These are phyloP conservation scores for Rhodotorula kratochvilovae DNA, from an alignment of 768 basidiomycete genomes.

Conservation along the genomic window DNA sequence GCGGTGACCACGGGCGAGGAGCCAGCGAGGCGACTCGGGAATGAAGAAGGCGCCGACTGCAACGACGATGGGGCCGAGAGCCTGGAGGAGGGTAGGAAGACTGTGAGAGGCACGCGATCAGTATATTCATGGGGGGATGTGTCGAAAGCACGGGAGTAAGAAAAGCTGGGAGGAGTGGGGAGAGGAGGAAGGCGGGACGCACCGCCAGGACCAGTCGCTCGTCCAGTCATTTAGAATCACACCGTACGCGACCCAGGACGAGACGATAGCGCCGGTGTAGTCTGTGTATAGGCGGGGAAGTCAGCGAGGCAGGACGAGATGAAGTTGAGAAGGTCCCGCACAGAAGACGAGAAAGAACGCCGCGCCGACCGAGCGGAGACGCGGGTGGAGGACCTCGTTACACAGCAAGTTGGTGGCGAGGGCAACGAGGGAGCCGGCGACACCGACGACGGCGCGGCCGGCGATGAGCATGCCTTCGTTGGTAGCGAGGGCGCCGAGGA, in stretches of 20 bases:
- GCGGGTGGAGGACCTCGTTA: slow-evolving; percentile 50
- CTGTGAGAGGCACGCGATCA: no score
- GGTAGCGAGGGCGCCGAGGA: slow-evolving; percentile 18
- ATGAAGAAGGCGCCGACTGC: slow-evolving; percentile 52
- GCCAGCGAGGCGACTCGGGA: slow-evolving; percentile 79
- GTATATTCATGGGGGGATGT: no score
- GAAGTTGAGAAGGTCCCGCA: not conserved
- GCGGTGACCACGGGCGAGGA: slow-evolving; percentile 69
- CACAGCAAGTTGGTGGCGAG: slow-evolving; percentile 41
- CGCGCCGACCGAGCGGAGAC: slow-evolving; percentile 22
- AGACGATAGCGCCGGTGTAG: slow-evolving; percentile 6
- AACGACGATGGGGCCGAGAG: slow-evolving; percentile 64
- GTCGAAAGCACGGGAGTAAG: no score
- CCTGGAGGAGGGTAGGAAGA: slow-evolving; percentile 66
- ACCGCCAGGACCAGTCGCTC: slow-evolving; percentile 8
- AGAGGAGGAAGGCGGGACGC: no score
- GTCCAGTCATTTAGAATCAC: not conserved
- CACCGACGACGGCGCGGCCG: slow-evolving; percentile 27
- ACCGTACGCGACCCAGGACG: slow-evolving; percentile 6
- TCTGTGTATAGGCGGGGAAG: not conserved
- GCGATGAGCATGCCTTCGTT: slow-evolving; percentile 30
- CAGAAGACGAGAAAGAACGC: slow-evolving; percentile 7
- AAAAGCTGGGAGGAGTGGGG: no score
- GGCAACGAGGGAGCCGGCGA: slow-evolving; percentile 11
- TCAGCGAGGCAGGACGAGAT: not conserved